Conservation (phyloP, 1,284 basidiomycete genomes). For the Pyrrhoderma noxium region DNA sequence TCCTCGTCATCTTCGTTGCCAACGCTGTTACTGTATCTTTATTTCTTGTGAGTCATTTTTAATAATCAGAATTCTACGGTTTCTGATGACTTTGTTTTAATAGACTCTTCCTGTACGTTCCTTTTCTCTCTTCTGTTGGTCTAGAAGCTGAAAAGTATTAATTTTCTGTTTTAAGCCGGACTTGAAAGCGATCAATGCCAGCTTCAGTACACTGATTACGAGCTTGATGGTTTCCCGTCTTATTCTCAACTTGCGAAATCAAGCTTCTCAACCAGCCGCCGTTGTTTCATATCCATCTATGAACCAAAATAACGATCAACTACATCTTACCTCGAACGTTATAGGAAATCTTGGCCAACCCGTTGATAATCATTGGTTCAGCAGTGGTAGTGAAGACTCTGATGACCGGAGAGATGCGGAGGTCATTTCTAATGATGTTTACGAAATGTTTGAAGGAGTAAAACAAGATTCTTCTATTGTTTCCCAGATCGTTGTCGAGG, state of each 20-base stretch:
- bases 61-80: background rate
- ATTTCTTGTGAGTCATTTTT: slow-evolving; percentile 10
- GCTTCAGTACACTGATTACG: slow-evolving; percentile 17
- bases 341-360: slow-evolving; percentile 15
- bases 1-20: slow-evolving; percentile 14
- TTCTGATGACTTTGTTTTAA: background rate
- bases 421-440: background rate
- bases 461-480: slow-evolving; percentile 1
- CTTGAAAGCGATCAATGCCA: slow-evolving; percentile 15
- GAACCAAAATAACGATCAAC: background rate
- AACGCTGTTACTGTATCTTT: slow-evolving; percentile 13
- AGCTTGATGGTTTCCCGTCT: slow-evolving; percentile 17
- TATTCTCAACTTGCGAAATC: slow-evolving; percentile 13
- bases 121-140: background rate
- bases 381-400: slow-evolving; percentile 1
- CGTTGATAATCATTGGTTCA: slow-evolving; percentile 9
- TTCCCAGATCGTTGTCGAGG: slow-evolving; percentile 12
- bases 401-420: background rate
- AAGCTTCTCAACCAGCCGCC: slow-evolving; percentile 9
- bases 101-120: slow-evolving; percentile 14
- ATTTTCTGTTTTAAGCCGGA: slow-evolving; percentile 5
- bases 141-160: no score
- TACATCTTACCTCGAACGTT: slow-evolving; percentile 9
- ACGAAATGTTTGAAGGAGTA: slow-evolving; percentile 1
- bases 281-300: slow-evolving; percentile 4